Evolutionary conservation across 164 flowering plant genomes (phyloP), one percentile per base, ranked within the genome.

Genomic region (Chloranthus sessilifolius): DNA sequence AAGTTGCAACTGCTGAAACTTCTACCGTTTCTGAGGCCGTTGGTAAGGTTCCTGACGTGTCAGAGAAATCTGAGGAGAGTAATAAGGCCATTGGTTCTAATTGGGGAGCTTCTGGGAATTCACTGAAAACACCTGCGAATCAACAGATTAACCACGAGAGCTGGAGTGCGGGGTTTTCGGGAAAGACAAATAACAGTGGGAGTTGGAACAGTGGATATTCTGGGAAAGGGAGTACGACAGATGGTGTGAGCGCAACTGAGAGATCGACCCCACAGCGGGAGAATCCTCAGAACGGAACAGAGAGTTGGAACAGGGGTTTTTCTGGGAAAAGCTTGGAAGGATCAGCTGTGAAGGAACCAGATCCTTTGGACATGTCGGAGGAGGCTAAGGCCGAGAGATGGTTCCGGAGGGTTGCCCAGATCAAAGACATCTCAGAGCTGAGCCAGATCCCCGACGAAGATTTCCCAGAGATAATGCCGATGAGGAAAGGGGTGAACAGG

Each of bases 391-490:
- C 95, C 6, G 82, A 88, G 65, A 82, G 99, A 55, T 92, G 97
- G 97, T 88, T 92, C 60, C 60, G 81, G 23, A 86, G 99, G 24
- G 95, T 81, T 49, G 86, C 95, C 21, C 95, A 88, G 70, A 92
- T 92, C 27, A 88, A 92, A 46, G 97, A 92, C 70, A 88, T 88
- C 24, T 86, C 97, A 1, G 97, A 92, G 69, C 76, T 92, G 39
- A 84, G 95, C 55, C 76, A 86, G 69, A 92, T 86, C 33, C 97
- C 97, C 0, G 97, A 92, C 65, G 95, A 86, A 61, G 99, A 92
- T 49, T 92, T 92, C 61, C 99, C 99, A 1, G 72, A 81, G 9
- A 92, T 92, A 72, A 92, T 92, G 99, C 99, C 99, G 14, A 84
- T 92, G 97, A 61, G 97, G 61, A 88, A 88, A 63, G 99, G 99